Evolutionary conservation across 441 rosid genomes (phyloP).

Genomic region (Manihot esculenta): DNA sequence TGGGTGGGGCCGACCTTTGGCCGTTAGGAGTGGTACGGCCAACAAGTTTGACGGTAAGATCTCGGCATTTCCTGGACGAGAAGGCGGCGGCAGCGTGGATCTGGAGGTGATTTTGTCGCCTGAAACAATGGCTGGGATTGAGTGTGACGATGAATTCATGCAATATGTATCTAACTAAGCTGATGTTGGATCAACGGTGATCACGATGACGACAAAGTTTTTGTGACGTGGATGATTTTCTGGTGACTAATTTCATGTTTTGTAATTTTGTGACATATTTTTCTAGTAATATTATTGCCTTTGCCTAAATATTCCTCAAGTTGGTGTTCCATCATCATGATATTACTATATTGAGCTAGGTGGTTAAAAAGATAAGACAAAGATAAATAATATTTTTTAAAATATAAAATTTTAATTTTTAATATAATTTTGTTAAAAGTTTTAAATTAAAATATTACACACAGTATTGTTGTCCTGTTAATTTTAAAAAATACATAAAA

Average conservation of each 20-base stretch:
- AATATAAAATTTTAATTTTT: too few relatives aligned
- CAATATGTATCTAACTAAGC: conserved; percentile 47
- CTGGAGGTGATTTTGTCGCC: conserved; percentile 86
- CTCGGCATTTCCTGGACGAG: conserved; percentile 85
- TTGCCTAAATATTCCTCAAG: too few relatives aligned
- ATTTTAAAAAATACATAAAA: too few relatives aligned
- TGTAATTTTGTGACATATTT: conserved; percentile 13
- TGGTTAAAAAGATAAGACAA: too few relatives aligned
- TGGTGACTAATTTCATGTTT: neutral
- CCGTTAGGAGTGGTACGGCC: conserved; percentile 82
- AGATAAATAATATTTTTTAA: too few relatives aligned
- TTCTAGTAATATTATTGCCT: too few relatives aligned
- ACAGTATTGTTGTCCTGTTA: too few relatives aligned
- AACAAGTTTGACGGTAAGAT: conserved; percentile 94
- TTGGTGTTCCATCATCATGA: too few relatives aligned
- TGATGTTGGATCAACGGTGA: neutral
- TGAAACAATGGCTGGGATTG: conserved; percentile 62
- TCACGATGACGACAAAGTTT: neutral
- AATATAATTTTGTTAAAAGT: too few relatives aligned
- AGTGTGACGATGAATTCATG: conserved; percentile 74
- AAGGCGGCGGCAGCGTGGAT: conserved; percentile 80
- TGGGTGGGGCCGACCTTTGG: conserved; percentile 93
- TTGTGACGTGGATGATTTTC: neutral
- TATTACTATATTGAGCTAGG: too few relatives aligned
- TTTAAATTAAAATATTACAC: too few relatives aligned